phyloP scores from a whole-genome alignment of 768 basidiomycete species.

The Boletus tylopilopsis region DNA sequence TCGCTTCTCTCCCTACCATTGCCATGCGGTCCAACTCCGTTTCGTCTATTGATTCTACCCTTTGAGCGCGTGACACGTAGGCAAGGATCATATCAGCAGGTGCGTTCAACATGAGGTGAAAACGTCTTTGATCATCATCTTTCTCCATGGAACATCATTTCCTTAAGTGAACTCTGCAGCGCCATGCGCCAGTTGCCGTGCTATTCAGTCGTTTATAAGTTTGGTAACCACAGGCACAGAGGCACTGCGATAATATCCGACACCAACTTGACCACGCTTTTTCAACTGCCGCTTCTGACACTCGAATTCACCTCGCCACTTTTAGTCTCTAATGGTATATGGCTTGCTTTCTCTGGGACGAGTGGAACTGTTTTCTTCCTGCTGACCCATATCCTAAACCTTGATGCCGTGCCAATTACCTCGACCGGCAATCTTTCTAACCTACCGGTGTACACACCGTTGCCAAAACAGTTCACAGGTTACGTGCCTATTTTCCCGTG shows the following conservation, averaged over 20 bases:
- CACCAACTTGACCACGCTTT: constrained; percentile 21
- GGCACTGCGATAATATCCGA: constrained; percentile 32
- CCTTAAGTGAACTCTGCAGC: constrained; percentile 19
- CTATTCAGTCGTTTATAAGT: constrained; percentile 27
- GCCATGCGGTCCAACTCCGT: constrained; percentile 24
- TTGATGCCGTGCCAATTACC: constrained; percentile 5
- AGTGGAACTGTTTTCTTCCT: neutral
- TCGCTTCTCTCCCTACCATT: constrained; percentile 23
- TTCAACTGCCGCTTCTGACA: constrained; percentile 19
- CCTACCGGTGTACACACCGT: constrained; percentile 3
- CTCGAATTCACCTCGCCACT: constrained; percentile 20
- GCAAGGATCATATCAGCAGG: constrained; percentile 27
- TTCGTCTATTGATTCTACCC: constrained; percentile 21
- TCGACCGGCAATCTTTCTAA: constrained; percentile 13
- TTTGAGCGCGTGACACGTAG: constrained; percentile 26
- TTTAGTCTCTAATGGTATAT: constrained; percentile 18
- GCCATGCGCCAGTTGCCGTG: constrained; percentile 24
- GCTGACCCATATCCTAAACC: constrained; percentile 11
- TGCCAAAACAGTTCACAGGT: constrained; percentile 9
- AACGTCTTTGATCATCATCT: constrained; percentile 27
- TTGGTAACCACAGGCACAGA: constrained; percentile 25
- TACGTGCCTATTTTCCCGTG: constrained; percentile 21
- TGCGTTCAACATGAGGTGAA: constrained; percentile 33
- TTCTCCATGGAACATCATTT: constrained; percentile 20
- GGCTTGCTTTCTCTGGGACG: constrained; percentile 13